These are phyloP conservation scores for Pythium aphanidermatum DNA, from an alignment of 352 stramenopile genomes.

Conservation along the genomic window DNA sequence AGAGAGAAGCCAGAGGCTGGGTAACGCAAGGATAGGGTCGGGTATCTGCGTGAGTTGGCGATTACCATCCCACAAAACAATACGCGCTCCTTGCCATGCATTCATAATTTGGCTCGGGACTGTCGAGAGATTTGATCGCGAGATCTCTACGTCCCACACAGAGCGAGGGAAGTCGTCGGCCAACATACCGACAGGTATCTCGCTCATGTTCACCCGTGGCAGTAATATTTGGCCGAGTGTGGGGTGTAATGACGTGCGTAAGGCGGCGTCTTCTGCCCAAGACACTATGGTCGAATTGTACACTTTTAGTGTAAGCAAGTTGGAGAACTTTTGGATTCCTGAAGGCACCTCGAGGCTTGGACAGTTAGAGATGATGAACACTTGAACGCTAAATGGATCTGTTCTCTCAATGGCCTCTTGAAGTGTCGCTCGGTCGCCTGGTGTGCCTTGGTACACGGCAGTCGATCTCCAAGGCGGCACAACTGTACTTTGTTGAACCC, in stretches of 20 bases:
- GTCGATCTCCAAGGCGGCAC: slow-evolving; percentile 1
- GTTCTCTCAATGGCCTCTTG: neutral
- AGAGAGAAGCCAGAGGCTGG: neutral
- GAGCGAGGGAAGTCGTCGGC: neutral
- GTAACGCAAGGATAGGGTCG: neutral
- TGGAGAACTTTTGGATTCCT: neutral
- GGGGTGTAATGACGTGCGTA: neutral
- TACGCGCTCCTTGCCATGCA: neutral
- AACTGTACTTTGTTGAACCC: slow-evolving; percentile 3
- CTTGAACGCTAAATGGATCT: neutral
- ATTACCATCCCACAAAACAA: neutral
- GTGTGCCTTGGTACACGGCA: neutral
- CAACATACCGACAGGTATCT: slow-evolving; percentile 2
- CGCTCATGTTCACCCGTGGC: slow-evolving; percentile 6
- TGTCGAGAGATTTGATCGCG: slow-evolving; percentile 7
- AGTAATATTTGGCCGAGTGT: neutral
- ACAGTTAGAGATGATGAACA: slow-evolving; percentile 15
- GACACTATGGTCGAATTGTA: slow-evolving; percentile 17
- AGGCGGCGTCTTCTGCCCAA: slow-evolving; percentile 3
- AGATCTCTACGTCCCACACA: slow-evolving; percentile 6
- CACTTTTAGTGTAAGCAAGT: slow-evolving; percentile 8
- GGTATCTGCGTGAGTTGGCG: neutral
- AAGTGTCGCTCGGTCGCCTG: neutral
- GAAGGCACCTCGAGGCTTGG: slow-evolving; percentile 9
- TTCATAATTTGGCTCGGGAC: neutral